phyloP scores from a whole-genome alignment of 2,329 filamentous ascomycete species.

The Tolypocladium inflatum region DNA sequence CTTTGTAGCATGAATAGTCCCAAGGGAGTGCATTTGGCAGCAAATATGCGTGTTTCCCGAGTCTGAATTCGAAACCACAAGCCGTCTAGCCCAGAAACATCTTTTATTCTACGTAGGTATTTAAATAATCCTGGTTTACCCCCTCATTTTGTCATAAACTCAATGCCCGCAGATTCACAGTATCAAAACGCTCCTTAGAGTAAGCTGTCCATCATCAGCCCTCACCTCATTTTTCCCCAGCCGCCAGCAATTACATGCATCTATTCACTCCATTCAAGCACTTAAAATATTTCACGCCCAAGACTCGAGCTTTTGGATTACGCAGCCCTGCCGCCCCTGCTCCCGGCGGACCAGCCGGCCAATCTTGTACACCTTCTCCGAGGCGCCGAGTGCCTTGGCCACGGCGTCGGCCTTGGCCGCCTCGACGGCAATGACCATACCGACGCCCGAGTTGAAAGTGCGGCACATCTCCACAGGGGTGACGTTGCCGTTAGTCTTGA shows the following conservation, averaged over 20 bases:
- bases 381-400: constrained; percentile 46
- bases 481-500: constrained; percentile 66
- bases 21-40: not conserved
- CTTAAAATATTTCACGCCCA: constrained; percentile 13
- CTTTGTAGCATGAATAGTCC: not conserved
- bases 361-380: constrained; percentile 68
- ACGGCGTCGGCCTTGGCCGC: constrained; percentile 53
- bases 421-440: constrained; percentile 83
- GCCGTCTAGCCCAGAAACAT: not conserved
- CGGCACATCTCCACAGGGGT: constrained; percentile 72
- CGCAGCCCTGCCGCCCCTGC: constrained; percentile 22
- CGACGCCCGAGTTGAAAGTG: constrained; percentile 90
- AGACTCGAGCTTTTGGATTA: constrained; percentile 22
- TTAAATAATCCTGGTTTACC: not conserved
- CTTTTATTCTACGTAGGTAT: not conserved
- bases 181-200: not conserved
- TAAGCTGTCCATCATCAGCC: not conserved
- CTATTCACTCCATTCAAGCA: not conserved
- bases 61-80: no score
- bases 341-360: constrained; percentile 58
- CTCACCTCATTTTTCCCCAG: not conserved
- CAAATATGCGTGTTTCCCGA: not conserved
- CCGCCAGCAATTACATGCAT: not conserved
- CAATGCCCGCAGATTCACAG: not conserved
- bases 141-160: not conserved